Base-by-base conservation (phyloP, 305 asterid genomes). In the Lippia alba region DNA sequence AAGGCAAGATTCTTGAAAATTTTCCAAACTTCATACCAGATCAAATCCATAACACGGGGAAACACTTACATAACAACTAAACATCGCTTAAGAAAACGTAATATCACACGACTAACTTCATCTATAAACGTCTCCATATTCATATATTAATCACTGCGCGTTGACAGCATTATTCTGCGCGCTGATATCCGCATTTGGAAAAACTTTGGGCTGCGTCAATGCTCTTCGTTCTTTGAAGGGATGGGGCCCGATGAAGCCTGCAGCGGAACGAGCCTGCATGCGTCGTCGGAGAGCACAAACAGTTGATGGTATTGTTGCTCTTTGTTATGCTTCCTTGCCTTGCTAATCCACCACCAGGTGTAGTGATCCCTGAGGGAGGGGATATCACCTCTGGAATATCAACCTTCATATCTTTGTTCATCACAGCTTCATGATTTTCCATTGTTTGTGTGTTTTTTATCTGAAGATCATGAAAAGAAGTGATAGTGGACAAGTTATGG, bases 201-300 rank as follows among this genome's bases (percentile, higher is more conserved):
- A 66, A 46, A 67, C 76, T 79, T 81, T 81, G 7, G 85, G 61
- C 19, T 71, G 80, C 69, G 44, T 81, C 91, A 55, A 76, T 76
- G 81, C 94, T 92, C 78, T 81, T 90, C 16, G 86, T 82, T 82
- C 91, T 62, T 18, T 87, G 86, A 51, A 90, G 89, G 76, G 71
- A 61, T 5, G 85, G 85, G 49, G 79, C 60, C 4, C 98, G 89
- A 59, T 92, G 98, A 53, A 85, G 83, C 83, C 94, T 76, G 71
- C 98, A 92, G 0, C 96, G 89, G 51, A 92, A 92, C 57, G 97
- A 91, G 68, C 97, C 96, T 0, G 82, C 85, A 24, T 91, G 96
- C 5, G 91, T 87, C 12, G 98, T 90, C 0, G 96, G 96, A 53
- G 98, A 87, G 73, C 96, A 92, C 5, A 90, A 44, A 61, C 98